Base-by-base conservation (phyloP, 139 green algal genomes). In the Chlamydomonas eustigma region DNA sequence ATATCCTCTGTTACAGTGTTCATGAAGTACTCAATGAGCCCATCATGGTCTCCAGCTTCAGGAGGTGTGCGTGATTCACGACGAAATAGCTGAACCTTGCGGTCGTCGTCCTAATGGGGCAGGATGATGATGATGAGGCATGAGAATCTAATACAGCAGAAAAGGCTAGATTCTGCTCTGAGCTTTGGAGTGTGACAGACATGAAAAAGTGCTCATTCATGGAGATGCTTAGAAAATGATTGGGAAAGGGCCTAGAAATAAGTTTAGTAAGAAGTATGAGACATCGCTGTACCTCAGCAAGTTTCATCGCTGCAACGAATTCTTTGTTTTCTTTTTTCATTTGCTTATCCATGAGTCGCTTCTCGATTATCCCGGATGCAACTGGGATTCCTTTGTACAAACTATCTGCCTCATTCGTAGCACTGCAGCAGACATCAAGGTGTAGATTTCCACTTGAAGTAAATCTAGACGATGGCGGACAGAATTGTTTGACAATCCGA, bases 1-100 rank as follows among this genome's bases (percentile, higher is more conserved):
- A 98, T 94, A 35, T 98, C 93, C 33, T 90, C 81, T 2, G 85
- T 81, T 64, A 94, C 82, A 31, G 93, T 97, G 52, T 93, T 86
- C 22, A 98, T 70, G 22, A 98, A 91, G 74, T 88, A 97, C 73
- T 98, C 89, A 44, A 70, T 25, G 51, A 30, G 32, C 37, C 4
- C 75, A 36, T 32, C 12, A 25, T 75, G 66, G 39, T 82, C 67
- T 24, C 28, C 28, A 32, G 6, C 28, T 22, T 74, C 63, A 3
- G 69, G 73, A 2, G 37, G 50, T 8, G 22, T 37, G 2, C 81
- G 30, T 3, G 64, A 74, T 51, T 76, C 39, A 6, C 77, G 63
- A 18, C 74, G 50, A 1, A 80, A 44, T 37, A 84, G 25, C 18
- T 71, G 8, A 39, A 83, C 74, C 51, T 85, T 78, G 33, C 80